Evolutionary conservation across 2,329 filamentous ascomycete genomes (phyloP).

Genomic region (Penicillium sp.): DNA sequence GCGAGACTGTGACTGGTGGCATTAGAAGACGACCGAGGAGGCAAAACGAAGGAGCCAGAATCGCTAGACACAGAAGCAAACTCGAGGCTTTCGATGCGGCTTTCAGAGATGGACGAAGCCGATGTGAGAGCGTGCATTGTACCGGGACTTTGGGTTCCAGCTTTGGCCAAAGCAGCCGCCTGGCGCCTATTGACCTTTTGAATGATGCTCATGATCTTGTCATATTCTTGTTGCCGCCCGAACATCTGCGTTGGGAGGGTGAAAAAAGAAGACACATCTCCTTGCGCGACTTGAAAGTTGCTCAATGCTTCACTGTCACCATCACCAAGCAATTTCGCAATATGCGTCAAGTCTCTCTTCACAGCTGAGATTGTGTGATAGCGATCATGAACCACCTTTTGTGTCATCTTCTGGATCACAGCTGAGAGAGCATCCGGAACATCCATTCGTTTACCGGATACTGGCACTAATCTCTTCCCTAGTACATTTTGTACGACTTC

Average conservation of each 20-base stretch:
- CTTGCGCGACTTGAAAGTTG: conserved; percentile 73
- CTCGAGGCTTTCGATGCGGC: conserved; percentile 48
- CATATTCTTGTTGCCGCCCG: conserved; percentile 70
- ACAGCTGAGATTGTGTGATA: conserved; percentile 88
- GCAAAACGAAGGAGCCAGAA: conserved; percentile 47
- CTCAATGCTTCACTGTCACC: conserved; percentile 70
- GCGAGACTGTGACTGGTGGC: conserved; percentile 28
- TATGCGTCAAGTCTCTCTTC: conserved; percentile 72
- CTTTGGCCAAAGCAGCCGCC: conserved; percentile 34
- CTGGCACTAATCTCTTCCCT: conserved; percentile 70
- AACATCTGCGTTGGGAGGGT: conserved; percentile 79
- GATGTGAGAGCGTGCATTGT: conserved; percentile 52
- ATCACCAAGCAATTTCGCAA: conserved; percentile 71
- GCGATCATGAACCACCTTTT: conserved; percentile 80
- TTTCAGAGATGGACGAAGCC: conserved; percentile 53
- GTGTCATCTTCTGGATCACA: conserved; percentile 88
- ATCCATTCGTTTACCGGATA: conserved; percentile 75
- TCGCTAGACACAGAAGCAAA: conserved; percentile 56
- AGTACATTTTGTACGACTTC: conserved; percentile 91
- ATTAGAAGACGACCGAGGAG: conserved; percentile 41
- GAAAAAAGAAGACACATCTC: conserved; percentile 89
- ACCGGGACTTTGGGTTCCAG: conserved; percentile 35
- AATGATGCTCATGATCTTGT: conserved; percentile 69
- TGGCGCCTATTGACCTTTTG: conserved; percentile 72
- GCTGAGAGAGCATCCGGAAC: conserved; percentile 77